phyloP scores from a whole-genome alignment of 2,329 filamentous ascomycete species.

The Xylaria sp. region DNA sequence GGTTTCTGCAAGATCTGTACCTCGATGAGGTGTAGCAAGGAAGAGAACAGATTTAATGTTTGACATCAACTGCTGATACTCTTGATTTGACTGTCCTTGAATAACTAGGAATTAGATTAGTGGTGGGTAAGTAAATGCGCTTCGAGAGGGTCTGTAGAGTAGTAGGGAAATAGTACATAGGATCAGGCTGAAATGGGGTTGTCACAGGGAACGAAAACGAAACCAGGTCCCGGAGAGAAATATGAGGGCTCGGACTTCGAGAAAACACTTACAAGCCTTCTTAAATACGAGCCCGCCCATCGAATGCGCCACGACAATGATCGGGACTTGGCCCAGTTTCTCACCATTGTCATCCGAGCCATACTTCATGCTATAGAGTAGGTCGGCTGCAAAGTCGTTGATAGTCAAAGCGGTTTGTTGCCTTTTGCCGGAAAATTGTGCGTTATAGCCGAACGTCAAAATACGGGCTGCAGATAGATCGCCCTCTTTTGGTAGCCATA shows the following conservation, averaged over 20 bases:
- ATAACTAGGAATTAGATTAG: background rate
- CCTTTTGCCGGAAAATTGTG: background rate
- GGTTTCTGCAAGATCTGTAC: background rate
- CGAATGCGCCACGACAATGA: background rate
- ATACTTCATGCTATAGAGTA: conserved; percentile 1
- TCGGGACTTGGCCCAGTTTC: background rate
- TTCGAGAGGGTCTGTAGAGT: no score
- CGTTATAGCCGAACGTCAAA: background rate
- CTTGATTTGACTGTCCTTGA: background rate
- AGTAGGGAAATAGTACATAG: background rate
- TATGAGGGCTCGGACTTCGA: background rate
- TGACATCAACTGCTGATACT: background rate
- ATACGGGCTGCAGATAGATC: background rate
- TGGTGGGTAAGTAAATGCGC: background rate
- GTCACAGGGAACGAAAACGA: background rate
- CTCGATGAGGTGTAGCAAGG: background rate
- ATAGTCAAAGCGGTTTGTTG: background rate
- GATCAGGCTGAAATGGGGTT: background rate
- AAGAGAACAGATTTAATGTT: background rate
- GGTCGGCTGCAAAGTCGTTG: background rate
- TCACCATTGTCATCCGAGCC: background rate
- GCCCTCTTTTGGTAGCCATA: background rate
- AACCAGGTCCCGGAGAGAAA: background rate
- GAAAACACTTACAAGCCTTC: conserved; percentile 1
- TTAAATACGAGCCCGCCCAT: background rate